These are phyloP conservation scores for Pholiota adiposa DNA, from an alignment of 1,284 basidiomycete genomes.

Conservation along the genomic window DNA sequence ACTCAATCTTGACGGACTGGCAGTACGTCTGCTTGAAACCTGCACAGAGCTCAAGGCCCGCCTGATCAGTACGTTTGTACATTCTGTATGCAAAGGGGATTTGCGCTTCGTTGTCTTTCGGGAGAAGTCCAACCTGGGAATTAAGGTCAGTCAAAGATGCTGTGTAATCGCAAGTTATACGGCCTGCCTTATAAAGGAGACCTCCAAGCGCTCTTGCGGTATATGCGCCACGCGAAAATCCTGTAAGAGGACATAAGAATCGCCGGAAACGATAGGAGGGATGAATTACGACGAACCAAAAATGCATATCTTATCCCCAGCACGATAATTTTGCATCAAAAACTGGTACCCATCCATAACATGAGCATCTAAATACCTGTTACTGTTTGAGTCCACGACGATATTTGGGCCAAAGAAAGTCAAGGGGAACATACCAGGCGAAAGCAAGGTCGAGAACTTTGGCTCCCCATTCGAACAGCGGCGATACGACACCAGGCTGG, in stretches of 20 bases:
- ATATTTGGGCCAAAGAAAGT: background rate
- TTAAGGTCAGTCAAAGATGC: background rate
- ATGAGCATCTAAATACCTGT: conserved; percentile 64
- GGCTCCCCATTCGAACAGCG: conserved; percentile 51
- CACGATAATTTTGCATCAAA: conserved; percentile 66
- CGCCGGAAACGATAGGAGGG: background rate
- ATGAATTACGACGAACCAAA: conserved; percentile 47
- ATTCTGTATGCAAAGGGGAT: conserved; percentile 69
- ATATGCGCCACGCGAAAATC: conserved; percentile 79
- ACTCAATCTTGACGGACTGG: conserved; percentile 59
- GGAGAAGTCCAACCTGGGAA: conserved; percentile 60
- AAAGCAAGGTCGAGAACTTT: conserved; percentile 59
- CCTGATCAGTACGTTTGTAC: conserved; percentile 53
- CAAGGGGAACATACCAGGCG: conserved; percentile 51
- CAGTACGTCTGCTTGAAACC: conserved; percentile 74
- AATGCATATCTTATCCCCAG: conserved; percentile 64
- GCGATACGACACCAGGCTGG: conserved; percentile 56
- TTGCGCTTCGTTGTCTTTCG: conserved; percentile 60
- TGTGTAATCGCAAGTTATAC: background rate
- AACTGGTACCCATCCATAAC: conserved; percentile 67
- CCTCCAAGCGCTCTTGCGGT: conserved; percentile 78
- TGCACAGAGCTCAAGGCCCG: conserved; percentile 46
- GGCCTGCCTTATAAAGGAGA: conserved; percentile 49
- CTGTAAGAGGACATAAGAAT: conserved; percentile 33
- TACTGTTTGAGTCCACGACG: background rate